Evolutionary conservation across 306 rosid species (phyloP).

Genomic region (Delonix regia): DNA sequence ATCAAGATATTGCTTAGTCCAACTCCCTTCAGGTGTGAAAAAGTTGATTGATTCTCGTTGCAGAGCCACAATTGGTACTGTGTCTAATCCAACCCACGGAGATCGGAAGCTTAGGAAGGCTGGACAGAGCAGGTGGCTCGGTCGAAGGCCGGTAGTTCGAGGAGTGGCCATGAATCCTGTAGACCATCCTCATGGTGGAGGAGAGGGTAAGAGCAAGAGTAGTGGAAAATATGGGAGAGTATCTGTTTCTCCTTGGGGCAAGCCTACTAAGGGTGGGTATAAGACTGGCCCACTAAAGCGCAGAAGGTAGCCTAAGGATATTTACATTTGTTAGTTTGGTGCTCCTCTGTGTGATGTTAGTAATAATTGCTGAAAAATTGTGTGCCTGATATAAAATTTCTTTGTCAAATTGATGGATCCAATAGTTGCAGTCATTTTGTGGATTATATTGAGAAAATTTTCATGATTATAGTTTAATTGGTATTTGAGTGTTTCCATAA

Average conservation of each 20-base stretch:
- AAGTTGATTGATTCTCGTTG: slow-evolving; percentile 74
- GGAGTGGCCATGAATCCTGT: slow-evolving; percentile 93
- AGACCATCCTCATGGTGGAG: slow-evolving; percentile 95
- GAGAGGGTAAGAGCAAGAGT: slow-evolving; percentile 84
- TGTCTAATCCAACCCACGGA: slow-evolving; percentile 79
- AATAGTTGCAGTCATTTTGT: slow-evolving; percentile 12
- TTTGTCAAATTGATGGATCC: slow-evolving; percentile 14
- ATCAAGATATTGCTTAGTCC: slow-evolving; percentile 56
- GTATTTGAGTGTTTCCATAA: slow-evolving; percentile 5
- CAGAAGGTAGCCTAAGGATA: slow-evolving; percentile 41
- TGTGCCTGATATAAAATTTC: background rate
- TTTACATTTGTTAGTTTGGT: slow-evolving; percentile 21
- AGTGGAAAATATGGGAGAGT: slow-evolving; percentile 59
- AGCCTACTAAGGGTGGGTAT: slow-evolving; percentile 78
- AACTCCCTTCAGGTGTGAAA: slow-evolving; percentile 70
- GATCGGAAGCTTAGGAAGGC: slow-evolving; percentile 76
- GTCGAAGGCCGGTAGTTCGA: slow-evolving; percentile 73
- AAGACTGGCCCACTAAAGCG: slow-evolving; percentile 81
- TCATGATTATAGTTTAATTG: background rate
- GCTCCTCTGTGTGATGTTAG: slow-evolving; percentile 15
- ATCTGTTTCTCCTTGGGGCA: slow-evolving; percentile 84
- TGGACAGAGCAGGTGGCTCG: slow-evolving; percentile 82
- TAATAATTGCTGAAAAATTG: slow-evolving; percentile 32
- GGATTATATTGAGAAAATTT: slow-evolving; percentile 30
- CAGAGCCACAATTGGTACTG: slow-evolving; percentile 76